Evolutionary conservation across 768 basidiomycete genomes (phyloP).

Genomic region (Auricularia sp.): DNA sequence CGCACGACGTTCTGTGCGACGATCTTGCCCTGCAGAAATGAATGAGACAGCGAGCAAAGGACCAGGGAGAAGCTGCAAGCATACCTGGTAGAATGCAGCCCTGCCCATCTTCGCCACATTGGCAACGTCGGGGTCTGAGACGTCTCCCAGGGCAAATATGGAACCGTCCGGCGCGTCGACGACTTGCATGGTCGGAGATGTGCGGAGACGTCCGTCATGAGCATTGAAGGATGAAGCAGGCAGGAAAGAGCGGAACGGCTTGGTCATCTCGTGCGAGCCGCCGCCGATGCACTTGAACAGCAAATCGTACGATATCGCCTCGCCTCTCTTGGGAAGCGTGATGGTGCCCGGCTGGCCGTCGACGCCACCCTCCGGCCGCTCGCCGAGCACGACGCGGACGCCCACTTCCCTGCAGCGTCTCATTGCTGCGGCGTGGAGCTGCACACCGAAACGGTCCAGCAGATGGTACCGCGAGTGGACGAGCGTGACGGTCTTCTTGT

Average conservation of each 20-base stretch:
- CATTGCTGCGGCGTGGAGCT: constrained; percentile 37
- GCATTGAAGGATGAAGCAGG: constrained; percentile 1
- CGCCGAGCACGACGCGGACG: constrained; percentile 42
- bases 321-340: no score
- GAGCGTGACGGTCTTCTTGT: constrained; percentile 40
- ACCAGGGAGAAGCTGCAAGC: no score
- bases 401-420: constrained; percentile 29
- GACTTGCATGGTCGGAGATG: constrained; percentile 20
- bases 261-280: no score
- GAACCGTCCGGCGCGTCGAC: constrained; percentile 8
- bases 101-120: constrained; percentile 31
- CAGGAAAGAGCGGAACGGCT: background rate
- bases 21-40: constrained; percentile 28
- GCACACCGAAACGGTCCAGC: constrained; percentile 40
- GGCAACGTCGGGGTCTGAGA: constrained; percentile 53
- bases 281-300: no score
- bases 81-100: no score
- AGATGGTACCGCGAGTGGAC: constrained; percentile 48
- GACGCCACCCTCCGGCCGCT: constrained; percentile 25
- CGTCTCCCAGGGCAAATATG: constrained; percentile 54
- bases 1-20: constrained; percentile 45
- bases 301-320: no score
- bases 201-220: constrained; percentile 13
- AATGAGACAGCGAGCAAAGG: no score
- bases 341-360: no score